These are phyloP conservation scores for Ceratobasidium sp. DNA, from an alignment of 1,284 basidiomycete species.

Conservation along the genomic window DNA sequence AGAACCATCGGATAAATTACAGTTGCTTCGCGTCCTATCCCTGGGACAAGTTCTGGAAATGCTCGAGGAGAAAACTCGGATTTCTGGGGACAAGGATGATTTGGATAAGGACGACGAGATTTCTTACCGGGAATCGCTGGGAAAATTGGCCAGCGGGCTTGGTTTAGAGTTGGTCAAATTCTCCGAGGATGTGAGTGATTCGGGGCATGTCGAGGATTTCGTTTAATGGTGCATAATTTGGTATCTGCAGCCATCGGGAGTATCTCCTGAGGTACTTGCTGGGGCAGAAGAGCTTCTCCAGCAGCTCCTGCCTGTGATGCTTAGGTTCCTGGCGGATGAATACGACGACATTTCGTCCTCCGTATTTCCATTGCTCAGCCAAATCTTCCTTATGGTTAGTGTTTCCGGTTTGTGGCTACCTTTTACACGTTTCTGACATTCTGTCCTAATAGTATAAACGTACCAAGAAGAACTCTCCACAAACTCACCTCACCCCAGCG, in stretches of 20 bases:
- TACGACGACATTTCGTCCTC: constrained; percentile 89
- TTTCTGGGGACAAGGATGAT: constrained; percentile 71
- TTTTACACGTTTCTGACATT: constrained; percentile 39
- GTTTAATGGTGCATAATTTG: constrained; percentile 24
- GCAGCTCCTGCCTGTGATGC: constrained; percentile 80
- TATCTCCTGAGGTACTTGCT: constrained; percentile 62
- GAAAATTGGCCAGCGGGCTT: constrained; percentile 83
- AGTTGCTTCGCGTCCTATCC: constrained; percentile 90
- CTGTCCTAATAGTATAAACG: constrained; percentile 75
- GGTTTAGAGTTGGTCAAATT: constrained; percentile 89
- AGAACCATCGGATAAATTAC: constrained; percentile 89
- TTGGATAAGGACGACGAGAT: constrained; percentile 73
- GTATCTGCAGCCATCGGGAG: constrained; percentile 13
- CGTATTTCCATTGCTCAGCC: constrained; percentile 82
- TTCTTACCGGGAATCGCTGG: constrained; percentile 89
- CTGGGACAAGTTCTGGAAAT: constrained; percentile 82
- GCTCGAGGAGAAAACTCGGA: constrained; percentile 79
- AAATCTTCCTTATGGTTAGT: constrained; percentile 78
- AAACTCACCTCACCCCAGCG: constrained; percentile 70
- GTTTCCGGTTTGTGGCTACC: constrained; percentile 2
- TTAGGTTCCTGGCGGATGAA: constrained; percentile 90
- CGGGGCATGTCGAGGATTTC: constrained; percentile 20
- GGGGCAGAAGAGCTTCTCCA: constrained; percentile 77
- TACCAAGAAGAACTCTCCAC: constrained; percentile 71
- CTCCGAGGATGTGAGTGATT: constrained; percentile 72